Evolutionary conservation across 169 alveolate species (phyloP).

Genomic region (Eimeria necatrix): DNA sequence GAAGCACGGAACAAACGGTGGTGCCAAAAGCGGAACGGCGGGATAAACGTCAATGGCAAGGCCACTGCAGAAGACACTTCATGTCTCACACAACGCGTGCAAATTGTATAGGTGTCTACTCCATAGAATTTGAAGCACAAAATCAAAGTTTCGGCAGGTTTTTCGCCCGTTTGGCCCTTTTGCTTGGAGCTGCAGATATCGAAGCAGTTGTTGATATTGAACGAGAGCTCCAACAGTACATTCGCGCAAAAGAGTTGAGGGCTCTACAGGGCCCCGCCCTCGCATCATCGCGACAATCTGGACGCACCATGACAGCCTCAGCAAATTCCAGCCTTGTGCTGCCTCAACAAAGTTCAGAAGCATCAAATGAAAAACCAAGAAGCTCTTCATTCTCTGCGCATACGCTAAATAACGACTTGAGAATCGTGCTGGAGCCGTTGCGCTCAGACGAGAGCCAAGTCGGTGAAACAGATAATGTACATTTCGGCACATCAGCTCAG

Average conservation of each 20-base stretch:
- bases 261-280: background rate
- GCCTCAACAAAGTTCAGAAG: background rate
- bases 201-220: conserved; percentile 59
- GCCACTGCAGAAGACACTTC: conserved; percentile 34
- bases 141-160: conserved; percentile 62
- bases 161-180: conserved; percentile 62
- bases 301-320: too few relatives aligned
- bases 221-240: conserved; percentile 44
- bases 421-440: conserved; percentile 63
- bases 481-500: conserved; percentile 1
- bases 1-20: background rate
- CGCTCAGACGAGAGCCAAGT: background rate
- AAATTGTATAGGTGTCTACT: conserved; percentile 30
- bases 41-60: background rate
- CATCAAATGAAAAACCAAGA: background rate
- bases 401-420: background rate
- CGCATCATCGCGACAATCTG: background rate
- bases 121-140: conserved; percentile 64
- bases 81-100: conserved; percentile 67
- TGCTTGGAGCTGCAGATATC: conserved; percentile 70
- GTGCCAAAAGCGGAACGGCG: too few relatives aligned
- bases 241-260: conserved; percentile 17
- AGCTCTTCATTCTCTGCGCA: background rate
- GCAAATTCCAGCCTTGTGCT: background rate
- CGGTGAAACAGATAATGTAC: background rate